A percentile compares a stretch with the other conserved stretches of the same genome.
These are phyloP conservation scores for Balamuthia mandrillaris DNA, from an alignment of 208 protist species.

Conservation along the genomic window DNA sequence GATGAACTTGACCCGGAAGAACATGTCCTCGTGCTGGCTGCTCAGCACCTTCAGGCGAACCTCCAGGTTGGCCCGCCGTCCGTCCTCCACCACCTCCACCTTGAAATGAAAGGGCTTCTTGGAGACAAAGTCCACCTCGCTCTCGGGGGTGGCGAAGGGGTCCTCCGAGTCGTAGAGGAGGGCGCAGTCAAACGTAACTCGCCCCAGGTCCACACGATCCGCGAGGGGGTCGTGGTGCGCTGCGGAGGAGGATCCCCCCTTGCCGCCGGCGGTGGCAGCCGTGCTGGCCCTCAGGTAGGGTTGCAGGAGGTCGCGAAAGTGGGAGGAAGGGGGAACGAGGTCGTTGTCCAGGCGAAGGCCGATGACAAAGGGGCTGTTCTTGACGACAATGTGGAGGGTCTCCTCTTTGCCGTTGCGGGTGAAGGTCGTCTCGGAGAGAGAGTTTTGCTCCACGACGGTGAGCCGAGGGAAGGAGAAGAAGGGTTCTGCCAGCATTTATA, in stretches of 20 bases:
- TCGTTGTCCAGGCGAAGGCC: background rate
- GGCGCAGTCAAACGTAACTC: conserved; percentile 22
- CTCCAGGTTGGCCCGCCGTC: conserved; percentile 1
- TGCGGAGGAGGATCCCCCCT: too few relatives aligned
- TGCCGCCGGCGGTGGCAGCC: too few relatives aligned
- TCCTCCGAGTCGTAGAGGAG: conserved; percentile 32
- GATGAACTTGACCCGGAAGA: conserved; percentile 30
- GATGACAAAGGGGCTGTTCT: conserved; percentile 34
- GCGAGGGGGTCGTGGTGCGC: too few relatives aligned
- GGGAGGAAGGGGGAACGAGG: too few relatives aligned
- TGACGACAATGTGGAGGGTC: conserved; percentile 20
- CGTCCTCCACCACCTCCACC: conserved; percentile 1
- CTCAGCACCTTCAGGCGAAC: conserved; percentile 21
- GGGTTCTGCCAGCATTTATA: too few relatives aligned
- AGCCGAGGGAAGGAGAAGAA: too few relatives aligned
- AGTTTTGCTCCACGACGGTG: background rate
- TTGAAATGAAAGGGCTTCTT: conserved; percentile 41
- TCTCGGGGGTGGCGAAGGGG: background rate
- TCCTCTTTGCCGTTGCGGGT: background rate
- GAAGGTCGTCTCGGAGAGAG: background rate
- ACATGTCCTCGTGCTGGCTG: conserved; percentile 25
- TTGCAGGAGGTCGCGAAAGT: too few relatives aligned
- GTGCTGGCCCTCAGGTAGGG: too few relatives aligned
- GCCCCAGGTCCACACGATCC: conserved; percentile 27
- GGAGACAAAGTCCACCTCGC: conserved; percentile 25